These are phyloP conservation scores for Abelmoschus esculentus DNA, from an alignment of 345 rosid genomes.

Conservation along the genomic window DNA sequence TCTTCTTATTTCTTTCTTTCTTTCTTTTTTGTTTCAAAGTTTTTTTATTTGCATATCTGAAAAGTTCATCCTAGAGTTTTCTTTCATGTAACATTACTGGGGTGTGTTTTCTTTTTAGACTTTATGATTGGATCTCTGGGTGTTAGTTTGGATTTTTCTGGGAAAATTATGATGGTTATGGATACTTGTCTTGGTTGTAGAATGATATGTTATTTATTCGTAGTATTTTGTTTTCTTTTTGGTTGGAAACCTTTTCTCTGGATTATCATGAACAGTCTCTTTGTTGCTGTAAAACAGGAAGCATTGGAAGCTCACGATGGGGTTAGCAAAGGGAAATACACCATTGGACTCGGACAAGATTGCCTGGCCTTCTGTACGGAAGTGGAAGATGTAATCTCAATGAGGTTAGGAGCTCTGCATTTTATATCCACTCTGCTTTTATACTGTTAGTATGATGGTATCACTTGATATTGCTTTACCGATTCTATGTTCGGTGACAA, in stretches of 20 bases:
- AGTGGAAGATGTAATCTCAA: conserved; percentile 98
- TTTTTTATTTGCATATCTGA: neutral
- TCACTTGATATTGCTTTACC: neutral
- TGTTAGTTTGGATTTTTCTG: neutral
- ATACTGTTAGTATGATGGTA: neutral
- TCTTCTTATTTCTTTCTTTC: no score
- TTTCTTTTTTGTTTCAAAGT: neutral
- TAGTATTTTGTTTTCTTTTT: neutral
- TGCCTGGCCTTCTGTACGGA: conserved; percentile 95
- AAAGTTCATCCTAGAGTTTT: neutral
- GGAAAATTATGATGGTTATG: neutral
- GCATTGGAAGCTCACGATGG: conserved; percentile 92
- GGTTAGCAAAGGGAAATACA: conserved; percentile 94
- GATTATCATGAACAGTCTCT: neutral
- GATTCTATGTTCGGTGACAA: neutral
- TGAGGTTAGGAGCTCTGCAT: conserved; percentile 48
- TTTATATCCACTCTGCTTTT: neutral
- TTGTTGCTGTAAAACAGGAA: conserved; percentile 37
- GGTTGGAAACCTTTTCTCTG: no score
- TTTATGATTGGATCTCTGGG: neutral
- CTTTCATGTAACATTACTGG: neutral
- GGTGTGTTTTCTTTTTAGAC: no score
- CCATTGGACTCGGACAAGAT: conserved; percentile 98
- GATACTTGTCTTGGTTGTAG: neutral
- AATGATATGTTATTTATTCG: neutral